Evolutionary conservation across 768 basidiomycete species (phyloP), one percentile per base, ranked within the genome.

Genomic region (Coprinellus micaceus): DNA sequence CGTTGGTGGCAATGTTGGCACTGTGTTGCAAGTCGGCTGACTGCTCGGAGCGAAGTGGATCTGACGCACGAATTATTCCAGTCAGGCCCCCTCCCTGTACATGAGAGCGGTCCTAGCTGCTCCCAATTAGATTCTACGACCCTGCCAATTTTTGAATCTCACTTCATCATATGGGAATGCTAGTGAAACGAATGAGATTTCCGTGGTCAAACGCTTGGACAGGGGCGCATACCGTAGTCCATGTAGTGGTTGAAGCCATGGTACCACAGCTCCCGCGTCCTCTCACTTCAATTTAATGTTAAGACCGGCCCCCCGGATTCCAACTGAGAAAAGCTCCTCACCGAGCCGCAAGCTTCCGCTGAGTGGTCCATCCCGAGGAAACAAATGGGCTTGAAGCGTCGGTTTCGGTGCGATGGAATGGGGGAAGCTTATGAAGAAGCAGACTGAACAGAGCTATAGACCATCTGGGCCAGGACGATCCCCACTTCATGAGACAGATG

Each of bases 181-280:
- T 90, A 59, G 9, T 29, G 33, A 17, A 40, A 52, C 58, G 61
- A 67, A 61, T 66, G 47, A 54, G 60, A 48, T 58, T 52, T 56
- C n/a, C 54, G 56, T 43, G 28, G 12, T 54, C 25, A 41, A 51
- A 22, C 25, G 49, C 28, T 49, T 3, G 39, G 36, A 48, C 24
- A 39, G 30, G 25, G 26, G 37, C 17, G 12, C 64, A 63, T 60
- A 91, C 91, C 94, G 67, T 81, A 82, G 46, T 72, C 78, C 94
- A 96, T 95, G 69, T 97, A 97, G 63, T 83, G 85, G 63, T 91
- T 70, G 65, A 86, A 97, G 0, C 94, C 94, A 75, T 96, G 94
- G 65, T 91, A 87, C 88, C 91, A 97, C 4, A 96, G 73, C 53
- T 88, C 82, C 43, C 87, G 82, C 9, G 84, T 85, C 64, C 77